These are phyloP conservation scores for Myxozyma sirexii DNA, from an alignment of 805 yeast species.

Conservation along the genomic window DNA sequence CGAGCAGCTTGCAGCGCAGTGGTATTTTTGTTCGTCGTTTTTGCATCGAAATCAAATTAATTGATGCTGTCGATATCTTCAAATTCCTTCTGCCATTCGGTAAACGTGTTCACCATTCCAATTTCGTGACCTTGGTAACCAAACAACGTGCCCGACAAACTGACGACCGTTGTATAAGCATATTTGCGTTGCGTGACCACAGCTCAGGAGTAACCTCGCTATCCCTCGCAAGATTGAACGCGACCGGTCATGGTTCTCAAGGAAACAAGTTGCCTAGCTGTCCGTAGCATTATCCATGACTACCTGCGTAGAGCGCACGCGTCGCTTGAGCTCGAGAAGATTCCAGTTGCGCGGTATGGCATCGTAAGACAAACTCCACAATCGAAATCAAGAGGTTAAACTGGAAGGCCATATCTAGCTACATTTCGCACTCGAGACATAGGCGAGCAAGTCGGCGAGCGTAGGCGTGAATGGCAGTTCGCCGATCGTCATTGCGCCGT, in stretches of 20 bases:
- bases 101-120: constrained; percentile 56
- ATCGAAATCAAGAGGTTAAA: constrained; percentile 41
- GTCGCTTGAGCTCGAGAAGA: constrained; percentile 12
- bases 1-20: too few species aligned
- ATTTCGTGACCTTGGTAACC: constrained; percentile 65
- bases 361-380: too few species aligned
- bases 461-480: constrained; percentile 51
- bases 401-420: constrained; percentile 47
- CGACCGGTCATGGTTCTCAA: constrained; percentile 65
- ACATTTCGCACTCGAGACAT: constrained; percentile 40
- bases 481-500: constrained; percentile 61
- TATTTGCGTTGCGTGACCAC: constrained; percentile 50
- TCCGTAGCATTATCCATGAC: constrained; percentile 49
- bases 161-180: constrained; percentile 50
- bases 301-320: constrained; percentile 11
- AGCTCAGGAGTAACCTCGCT: constrained; percentile 48
- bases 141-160: constrained; percentile 59
- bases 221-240: constrained; percentile 56
- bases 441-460: too few species aligned
- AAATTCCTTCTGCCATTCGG: constrained; percentile 53
- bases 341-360: too few species aligned
- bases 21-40: too few species aligned
- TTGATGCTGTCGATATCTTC: constrained; percentile 56
- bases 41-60: too few species aligned
- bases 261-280: constrained; percentile 58